A percentile compares a stretch with the other conserved stretches of the same genome.
These are phyloP conservation scores for Calonectria honghensis DNA, from an alignment of 2,329 filamentous ascomycete species.

Conservation along the genomic window DNA sequence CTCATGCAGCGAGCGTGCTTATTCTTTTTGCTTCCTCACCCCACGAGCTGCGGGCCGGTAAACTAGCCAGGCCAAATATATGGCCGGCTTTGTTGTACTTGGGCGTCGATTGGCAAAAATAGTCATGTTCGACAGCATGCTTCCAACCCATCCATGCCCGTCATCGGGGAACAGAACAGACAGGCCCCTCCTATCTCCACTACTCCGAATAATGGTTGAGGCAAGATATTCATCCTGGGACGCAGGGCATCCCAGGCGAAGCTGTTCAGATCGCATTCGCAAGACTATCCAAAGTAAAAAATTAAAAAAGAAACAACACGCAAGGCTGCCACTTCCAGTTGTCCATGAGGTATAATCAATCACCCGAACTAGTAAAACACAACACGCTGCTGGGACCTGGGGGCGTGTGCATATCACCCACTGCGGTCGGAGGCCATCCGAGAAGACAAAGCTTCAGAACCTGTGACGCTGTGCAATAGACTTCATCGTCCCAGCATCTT, in stretches of 20 bases:
- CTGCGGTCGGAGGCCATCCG: conserved; percentile 7
- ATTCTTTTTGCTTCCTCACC: conserved; percentile 25
- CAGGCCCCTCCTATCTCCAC: conserved; percentile 17
- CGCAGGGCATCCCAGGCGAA: conserved; percentile 43
- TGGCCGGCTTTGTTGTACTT: conserved; percentile 35
- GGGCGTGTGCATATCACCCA: conserved; percentile 32
- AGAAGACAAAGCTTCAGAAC: not conserved
- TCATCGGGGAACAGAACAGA: conserved; percentile 16
- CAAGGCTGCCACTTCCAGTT: not conserved
- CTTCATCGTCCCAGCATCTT: conserved; percentile 25
- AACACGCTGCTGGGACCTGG: not conserved
- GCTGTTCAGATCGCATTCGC: not conserved
- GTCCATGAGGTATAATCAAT: conserved; percentile 12
- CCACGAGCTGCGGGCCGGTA: conserved; percentile 31
- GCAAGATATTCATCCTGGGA: conserved; percentile 25
- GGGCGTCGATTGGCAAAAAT: conserved; percentile 35
- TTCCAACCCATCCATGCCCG: conserved; percentile 14
- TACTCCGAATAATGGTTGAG: not conserved
- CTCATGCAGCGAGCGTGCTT: conserved; percentile 46
- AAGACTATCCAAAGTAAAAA: conserved; percentile 23
- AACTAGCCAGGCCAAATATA: conserved; percentile 39
- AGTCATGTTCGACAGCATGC: conserved; percentile 26
- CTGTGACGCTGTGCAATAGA: not conserved
- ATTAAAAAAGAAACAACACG: not conserved
- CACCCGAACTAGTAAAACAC: not conserved